Evolutionary conservation across 306 rosid species (phyloP).

Genomic region (Alnus glutinosa): DNA sequence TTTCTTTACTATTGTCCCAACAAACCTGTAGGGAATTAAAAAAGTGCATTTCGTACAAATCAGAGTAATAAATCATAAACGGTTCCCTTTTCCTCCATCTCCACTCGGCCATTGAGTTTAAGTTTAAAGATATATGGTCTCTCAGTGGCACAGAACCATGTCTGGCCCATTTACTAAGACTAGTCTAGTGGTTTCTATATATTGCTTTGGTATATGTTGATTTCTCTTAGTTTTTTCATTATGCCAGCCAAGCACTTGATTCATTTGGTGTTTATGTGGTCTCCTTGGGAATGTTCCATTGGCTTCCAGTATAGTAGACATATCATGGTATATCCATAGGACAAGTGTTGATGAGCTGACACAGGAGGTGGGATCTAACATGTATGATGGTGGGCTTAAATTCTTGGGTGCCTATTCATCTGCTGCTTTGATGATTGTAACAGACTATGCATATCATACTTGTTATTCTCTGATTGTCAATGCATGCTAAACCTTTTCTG

Average conservation of each 20-base stretch:
- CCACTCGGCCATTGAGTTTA: background rate
- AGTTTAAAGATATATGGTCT: constrained; percentile 8
- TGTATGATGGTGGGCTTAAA: background rate
- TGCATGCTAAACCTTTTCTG: constrained; percentile 9
- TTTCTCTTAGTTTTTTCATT: background rate
- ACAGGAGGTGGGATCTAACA: background rate
- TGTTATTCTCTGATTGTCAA: background rate
- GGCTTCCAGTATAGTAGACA: background rate
- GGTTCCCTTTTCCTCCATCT: background rate
- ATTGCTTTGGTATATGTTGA: background rate
- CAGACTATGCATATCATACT: background rate
- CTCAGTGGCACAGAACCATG: background rate
- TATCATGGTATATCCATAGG: background rate
- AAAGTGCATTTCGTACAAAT: background rate
- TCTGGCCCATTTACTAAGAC: background rate
- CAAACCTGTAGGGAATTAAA: constrained; percentile 1
- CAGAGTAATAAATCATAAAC: background rate
- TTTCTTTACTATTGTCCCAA: constrained; percentile 12
- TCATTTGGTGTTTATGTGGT: background rate
- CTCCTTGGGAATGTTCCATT: background rate
- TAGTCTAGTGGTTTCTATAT: background rate
- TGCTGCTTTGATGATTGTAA: background rate
- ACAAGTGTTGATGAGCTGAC: background rate
- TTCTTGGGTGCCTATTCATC: constrained; percentile 1
- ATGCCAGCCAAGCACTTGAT: background rate